These are phyloP conservation scores for Vickermania spadyakhi DNA, from an alignment of 208 protist genomes.

Conservation along the genomic window DNA sequence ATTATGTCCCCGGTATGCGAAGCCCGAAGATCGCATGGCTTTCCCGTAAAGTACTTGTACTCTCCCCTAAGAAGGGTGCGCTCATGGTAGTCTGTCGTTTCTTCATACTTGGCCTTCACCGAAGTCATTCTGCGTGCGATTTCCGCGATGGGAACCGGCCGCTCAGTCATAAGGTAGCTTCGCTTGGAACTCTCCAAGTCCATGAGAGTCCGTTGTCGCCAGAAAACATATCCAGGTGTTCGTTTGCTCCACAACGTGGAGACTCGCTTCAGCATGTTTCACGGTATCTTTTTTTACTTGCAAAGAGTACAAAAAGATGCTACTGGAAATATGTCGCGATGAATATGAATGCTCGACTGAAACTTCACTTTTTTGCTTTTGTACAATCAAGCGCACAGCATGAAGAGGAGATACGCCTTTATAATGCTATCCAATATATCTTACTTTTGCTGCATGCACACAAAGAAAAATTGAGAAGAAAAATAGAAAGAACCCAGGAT, in stretches of 20 bases:
- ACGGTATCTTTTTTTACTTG: background rate
- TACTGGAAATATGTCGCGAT: too few species aligned
- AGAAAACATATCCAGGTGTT: conserved; percentile 86
- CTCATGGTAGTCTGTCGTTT: conserved; percentile 72
- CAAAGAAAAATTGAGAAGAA: too few species aligned
- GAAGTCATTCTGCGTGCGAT: conserved; percentile 77
- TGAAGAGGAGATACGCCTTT: background rate
- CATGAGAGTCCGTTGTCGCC: conserved; percentile 67
- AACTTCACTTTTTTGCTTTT: too few species aligned
- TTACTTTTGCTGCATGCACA: too few species aligned
- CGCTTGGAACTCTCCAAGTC: conserved; percentile 70
- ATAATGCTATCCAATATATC: too few species aligned
- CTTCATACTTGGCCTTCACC: conserved; percentile 67
- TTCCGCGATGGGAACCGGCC: conserved; percentile 65
- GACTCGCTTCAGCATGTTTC: conserved; percentile 25
- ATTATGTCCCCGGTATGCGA: conserved; percentile 63
- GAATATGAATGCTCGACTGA: too few species aligned
- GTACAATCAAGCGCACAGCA: background rate
- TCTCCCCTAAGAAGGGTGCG: conserved; percentile 79
- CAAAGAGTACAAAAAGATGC: background rate
- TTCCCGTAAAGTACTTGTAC: conserved; percentile 93
- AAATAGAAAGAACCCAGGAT: too few species aligned
- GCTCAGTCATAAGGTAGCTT: conserved; percentile 67
- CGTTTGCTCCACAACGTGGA: conserved; percentile 32
- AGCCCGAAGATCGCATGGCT: conserved; percentile 68